Evolutionary conservation across 352 stramenopile genomes (phyloP), one percentile per base, ranked within the genome.

Genomic region (Phytophthora hibernalis): DNA sequence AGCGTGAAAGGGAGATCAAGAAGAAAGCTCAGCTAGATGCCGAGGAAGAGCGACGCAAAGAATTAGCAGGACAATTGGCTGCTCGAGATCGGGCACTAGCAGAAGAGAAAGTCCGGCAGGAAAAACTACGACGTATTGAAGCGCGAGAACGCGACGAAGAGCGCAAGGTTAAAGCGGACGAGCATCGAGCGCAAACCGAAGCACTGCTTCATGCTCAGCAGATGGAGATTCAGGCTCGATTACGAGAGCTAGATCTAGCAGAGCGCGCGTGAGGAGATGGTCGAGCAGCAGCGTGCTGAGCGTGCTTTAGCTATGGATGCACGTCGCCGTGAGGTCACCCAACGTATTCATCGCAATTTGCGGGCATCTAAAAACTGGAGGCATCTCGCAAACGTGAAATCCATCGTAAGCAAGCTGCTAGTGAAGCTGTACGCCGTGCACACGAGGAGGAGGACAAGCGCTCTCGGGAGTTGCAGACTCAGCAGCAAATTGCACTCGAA

Each of bases 1-100:
- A 92, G 61, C 82, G 84, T 10, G 61, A 87, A 37, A 69, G 89
- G 48, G 90, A 97, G 54, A 82, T 97, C 38, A 84, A 90, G 56
- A 93, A 94, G 51, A 92, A 93, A 47, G 83, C 89, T 0, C 77
- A 93, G 60, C 52, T 92, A 35, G 89, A 97, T 54, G 84, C 84
- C 6, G 89, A 95, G 48, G 90, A 97, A 57, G 85, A 95, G 57
- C 70, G 82, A 12, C 73, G 86, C 24, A 84, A 90, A 31, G 60
- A 85, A 4, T 18, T 95, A 2, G 83, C 85, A 2, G 72, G 82
- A 1, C 79, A 92, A 35, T 82, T 93, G 60, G 93, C 92, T 13
- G 70, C 83, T 31, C 68, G 78, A 0, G 89, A 97, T 58, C 85
- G 84, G 0, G 77, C 90, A 30, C 28, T 96, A 0, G 87, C 87